Evolutionary conservation across 176 grass and related monocot genomes (phyloP), one percentile per base, ranked within the genome.

Genomic region (Phoenix roebelenii): DNA sequence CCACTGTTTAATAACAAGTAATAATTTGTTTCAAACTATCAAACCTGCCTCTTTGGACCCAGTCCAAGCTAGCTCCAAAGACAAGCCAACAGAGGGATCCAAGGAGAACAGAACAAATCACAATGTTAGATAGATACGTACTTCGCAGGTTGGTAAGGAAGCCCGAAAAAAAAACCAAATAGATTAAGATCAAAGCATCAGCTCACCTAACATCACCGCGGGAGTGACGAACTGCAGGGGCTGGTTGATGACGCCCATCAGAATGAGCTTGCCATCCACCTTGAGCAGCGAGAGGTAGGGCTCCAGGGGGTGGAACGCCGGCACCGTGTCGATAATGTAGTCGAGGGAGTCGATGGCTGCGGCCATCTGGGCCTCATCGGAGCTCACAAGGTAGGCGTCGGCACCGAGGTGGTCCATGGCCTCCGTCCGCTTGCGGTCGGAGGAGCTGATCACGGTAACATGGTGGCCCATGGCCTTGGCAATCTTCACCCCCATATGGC

Each of bases 241-340:
- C 69, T 92, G 72, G 24, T 66, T 82, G 84, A 92, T 89, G 16
- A 98, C 93, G 56, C 93, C 93, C 67, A 92, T 39, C 4, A 98
- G 81, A 19, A 98, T 73, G 18, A 50, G 66, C 76, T 85, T 98
- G 5, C 93, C 93, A 62, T 92, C 82, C 54, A 98, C 18, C 60
- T 76, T 85, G 16, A 98, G 93, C 67, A 98, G 66, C 30, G 84
- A 53, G 18, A 98, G 87, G 81, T 89, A 98, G 0, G 87, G 93
- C 49, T 85, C 93, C 26, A 98, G 55, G 5, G 93, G 87, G 70
- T 98, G 93, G 23, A 80, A 68, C 18, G 20, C 93, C 14, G 93
- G 93, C 49, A 98, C 76, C 3, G 93, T 98, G 82, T 98, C 82
- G 73, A 98, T 89, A 73, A 98, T 88, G 81, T 98, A 98, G 72